Base-by-base conservation (phyloP, 2,329 filamentous ascomycete species). In the Microcera coccophila region DNA sequence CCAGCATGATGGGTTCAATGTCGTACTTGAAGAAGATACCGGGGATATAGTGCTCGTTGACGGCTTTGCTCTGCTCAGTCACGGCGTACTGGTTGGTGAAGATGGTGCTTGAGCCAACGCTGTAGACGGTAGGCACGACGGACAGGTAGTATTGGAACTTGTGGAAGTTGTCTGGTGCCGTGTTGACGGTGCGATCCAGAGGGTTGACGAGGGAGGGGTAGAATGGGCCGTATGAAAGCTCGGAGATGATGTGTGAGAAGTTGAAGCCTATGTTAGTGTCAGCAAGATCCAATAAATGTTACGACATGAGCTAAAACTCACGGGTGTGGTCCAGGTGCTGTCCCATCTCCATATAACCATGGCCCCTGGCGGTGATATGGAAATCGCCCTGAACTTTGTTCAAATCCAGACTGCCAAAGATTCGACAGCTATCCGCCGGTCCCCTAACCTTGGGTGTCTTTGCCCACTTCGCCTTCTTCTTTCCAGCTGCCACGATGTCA, bases 381-480 rank as follows among this genome's bases (percentile, higher is more conserved):
- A 98, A 97, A 65, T 98, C 91, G 4, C 91, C 93, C 68, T 96
- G 91, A 34, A 98, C 93, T 70, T 94, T 95, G 68, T 98, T 98
- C 54, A 94, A 78, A 54, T 95, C 86, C 64, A 98, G 66, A 58
- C 82, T 94, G 24, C 93, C 93, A 65, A 81, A 98, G 50, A 98
- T 82, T 36, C 93, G 81, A 66, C 93, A 98, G 49, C 86, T 85
- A 64, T 95, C 87, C 14, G 75, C 67, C 17, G 59, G 55, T 35
- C 71, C 69, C 62, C 75, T 75, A 15, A 93, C 60, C 46, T 71
- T 75, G 2, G 90, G 90, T 2, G 89, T 93, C 75, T 86, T 90
- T 26, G 78, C 75, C 70, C 82, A 84, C 62, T 83, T 85, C 33
- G 80, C 76, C 61, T 76, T 79, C 63, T 73, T 76, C 50, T 71